These are phyloP conservation scores for Sclerotinia glacialis DNA, from an alignment of 2,329 filamentous ascomycete genomes.

Conservation along the genomic window DNA sequence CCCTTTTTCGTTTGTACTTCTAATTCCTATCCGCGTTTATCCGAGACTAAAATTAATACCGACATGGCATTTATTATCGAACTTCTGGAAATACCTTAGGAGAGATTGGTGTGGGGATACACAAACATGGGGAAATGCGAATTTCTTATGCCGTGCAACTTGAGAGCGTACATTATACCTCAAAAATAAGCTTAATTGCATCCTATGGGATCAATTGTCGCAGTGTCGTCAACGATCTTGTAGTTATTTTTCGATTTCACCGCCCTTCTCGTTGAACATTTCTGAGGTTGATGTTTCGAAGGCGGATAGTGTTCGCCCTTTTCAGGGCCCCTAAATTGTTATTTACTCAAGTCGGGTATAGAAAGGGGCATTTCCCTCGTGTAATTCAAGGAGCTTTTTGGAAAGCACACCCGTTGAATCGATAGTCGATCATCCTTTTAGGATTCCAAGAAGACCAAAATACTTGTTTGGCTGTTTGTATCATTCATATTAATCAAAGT, in stretches of 20 bases:
- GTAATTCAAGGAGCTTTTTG: background rate
- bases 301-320: slow-evolving; percentile 3
- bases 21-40: background rate
- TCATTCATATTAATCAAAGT: background rate
- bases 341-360: slow-evolving; percentile 12
- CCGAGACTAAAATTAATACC: slow-evolving; percentile 12
- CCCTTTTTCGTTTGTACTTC: slow-evolving; percentile 3
- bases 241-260: background rate
- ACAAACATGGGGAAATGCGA: background rate
- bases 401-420: background rate
- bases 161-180: background rate
- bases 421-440: background rate
- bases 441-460: background rate
- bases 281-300: background rate
- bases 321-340: background rate
- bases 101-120: background rate
- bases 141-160: background rate
- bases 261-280: background rate
- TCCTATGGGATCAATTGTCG: slow-evolving; percentile 13
- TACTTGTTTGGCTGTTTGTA: background rate
- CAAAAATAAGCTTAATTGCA: background rate
- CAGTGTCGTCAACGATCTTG: slow-evolving; percentile 6
- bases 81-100: background rate
- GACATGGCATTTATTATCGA: slow-evolving; percentile 8
- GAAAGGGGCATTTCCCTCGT: background rate